Conservation (phyloP, 1,284 basidiomycete genomes). For the Tranzscheliella williamsii region DNA sequence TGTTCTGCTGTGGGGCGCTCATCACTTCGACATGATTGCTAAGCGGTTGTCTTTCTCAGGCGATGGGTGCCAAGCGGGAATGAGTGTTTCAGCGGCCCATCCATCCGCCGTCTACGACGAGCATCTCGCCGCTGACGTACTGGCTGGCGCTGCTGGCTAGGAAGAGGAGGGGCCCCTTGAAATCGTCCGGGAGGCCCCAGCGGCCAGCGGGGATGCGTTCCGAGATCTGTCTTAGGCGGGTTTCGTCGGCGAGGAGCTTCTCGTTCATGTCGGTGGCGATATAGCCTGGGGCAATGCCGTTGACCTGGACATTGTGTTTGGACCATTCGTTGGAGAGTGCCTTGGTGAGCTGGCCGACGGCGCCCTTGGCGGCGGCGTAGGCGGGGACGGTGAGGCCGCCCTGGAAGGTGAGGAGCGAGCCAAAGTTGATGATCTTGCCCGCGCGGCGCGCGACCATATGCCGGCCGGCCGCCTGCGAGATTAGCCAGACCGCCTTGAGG, state of each 20-base stretch:
- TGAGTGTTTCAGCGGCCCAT: constrained; percentile 34
- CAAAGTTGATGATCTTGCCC: constrained; percentile 57
- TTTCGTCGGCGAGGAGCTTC: constrained; percentile 73
- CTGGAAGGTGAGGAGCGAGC: constrained; percentile 52
- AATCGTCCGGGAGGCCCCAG: constrained; percentile 86
- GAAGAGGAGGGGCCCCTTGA: constrained; percentile 87
- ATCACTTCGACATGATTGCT: too few species aligned
- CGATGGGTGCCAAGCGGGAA: too few species aligned
- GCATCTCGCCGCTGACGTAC: constrained; percentile 82
- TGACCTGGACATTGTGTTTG: constrained; percentile 83
- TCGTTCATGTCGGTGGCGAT: constrained; percentile 67
- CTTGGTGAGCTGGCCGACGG: constrained; percentile 66
- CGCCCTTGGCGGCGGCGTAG: constrained; percentile 85
- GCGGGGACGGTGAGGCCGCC: constrained; percentile 70
- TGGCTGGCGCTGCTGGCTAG: constrained; percentile 81
- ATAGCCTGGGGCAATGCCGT: constrained; percentile 70
- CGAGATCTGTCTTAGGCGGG: constrained; percentile 80
- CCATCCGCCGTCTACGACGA: constrained; percentile 61
- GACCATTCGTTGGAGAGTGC: constrained; percentile 71
- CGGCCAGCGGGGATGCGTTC: constrained; percentile 68
- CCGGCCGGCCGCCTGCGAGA: constrained; percentile 43
- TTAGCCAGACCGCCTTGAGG: constrained; percentile 48
- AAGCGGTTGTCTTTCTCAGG: too few species aligned
- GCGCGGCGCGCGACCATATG: constrained; percentile 42
- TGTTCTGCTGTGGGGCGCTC: too few species aligned